Conservation (phyloP, 768 basidiomycete genomes). For the Tricholoma hemisulphureum region DNA sequence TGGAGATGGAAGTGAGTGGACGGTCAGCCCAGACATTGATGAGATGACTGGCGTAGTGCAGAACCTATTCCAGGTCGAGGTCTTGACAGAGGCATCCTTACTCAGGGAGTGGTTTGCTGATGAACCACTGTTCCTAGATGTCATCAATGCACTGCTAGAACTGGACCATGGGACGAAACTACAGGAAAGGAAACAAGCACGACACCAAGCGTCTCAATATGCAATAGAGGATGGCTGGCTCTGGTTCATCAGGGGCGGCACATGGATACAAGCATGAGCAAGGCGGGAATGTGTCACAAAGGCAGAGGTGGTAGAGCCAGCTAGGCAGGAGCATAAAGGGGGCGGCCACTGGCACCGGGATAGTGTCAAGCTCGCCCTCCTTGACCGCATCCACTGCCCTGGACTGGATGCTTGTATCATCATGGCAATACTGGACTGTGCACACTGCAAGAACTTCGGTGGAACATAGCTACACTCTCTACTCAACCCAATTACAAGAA, state of each 20-base stretch:
- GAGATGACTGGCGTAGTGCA: neutral
- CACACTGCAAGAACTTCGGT: no score
- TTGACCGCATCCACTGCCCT: neutral
- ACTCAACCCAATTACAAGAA: no score
- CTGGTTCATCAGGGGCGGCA: conserved; percentile 6
- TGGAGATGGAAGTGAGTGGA: no score
- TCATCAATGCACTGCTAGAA: no score
- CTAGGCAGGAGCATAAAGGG: neutral
- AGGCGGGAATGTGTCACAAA: conserved; percentile 6
- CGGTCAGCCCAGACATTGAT: no score
- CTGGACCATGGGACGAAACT: no score
- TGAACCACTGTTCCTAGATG: no score
- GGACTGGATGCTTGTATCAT: neutral
- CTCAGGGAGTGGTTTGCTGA: no score
- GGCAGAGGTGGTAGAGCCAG: neutral
- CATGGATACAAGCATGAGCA: neutral
- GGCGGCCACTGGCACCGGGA: neutral
- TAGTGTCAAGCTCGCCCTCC: neutral
- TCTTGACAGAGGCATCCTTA: no score
- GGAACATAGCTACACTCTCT: conserved; percentile 27
- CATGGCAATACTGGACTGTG: neutral
- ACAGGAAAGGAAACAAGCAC: no score
- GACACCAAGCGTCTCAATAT: no score
- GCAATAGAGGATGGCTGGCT: conserved; percentile 13
- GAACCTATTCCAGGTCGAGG: no score